These are phyloP conservation scores for Schizothecium vesticola DNA, from an alignment of 495 filamentous ascomycete genomes.

Conservation along the genomic window DNA sequence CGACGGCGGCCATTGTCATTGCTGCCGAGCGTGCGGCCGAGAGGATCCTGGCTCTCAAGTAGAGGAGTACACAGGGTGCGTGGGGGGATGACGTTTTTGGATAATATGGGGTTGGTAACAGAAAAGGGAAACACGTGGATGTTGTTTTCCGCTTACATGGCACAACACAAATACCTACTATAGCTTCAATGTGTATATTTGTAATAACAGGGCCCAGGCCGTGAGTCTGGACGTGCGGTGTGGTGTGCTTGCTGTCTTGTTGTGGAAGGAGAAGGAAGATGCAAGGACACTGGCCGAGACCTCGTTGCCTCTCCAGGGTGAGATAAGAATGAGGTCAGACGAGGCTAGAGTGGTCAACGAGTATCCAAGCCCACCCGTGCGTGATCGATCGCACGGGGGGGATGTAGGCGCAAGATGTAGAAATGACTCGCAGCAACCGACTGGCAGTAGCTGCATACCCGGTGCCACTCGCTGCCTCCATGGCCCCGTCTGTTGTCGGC, in stretches of 20 bases:
- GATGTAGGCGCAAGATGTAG: too few relatives aligned
- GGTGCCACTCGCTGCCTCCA: not conserved
- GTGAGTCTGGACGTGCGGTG: too few relatives aligned
- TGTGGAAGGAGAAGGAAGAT: too few relatives aligned
- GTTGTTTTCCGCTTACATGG: not conserved
- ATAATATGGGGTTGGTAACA: not conserved
- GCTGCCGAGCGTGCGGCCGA: constrained; percentile 52
- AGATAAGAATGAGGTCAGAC: not conserved
- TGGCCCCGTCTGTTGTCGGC: not conserved
- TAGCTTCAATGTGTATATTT: constrained; percentile 12
- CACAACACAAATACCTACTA: constrained; percentile 5
- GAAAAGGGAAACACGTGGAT: not conserved
- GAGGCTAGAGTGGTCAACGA: not conserved
- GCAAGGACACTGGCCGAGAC: too few relatives aligned
- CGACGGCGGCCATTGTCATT: constrained; percentile 54
- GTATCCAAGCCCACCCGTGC: not conserved
- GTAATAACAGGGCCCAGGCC: not conserved
- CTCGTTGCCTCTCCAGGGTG: not conserved
- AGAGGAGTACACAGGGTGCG: not conserved
- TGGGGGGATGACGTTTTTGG: not conserved
- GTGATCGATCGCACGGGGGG: not conserved
- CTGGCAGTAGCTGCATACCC: not conserved
- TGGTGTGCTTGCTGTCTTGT: not conserved
- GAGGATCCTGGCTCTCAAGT: constrained; percentile 21
- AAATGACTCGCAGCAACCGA: not conserved